These are phyloP conservation scores for Fusarium scirpi DNA, from an alignment of 2,329 filamentous ascomycete species.

Conservation along the genomic window DNA sequence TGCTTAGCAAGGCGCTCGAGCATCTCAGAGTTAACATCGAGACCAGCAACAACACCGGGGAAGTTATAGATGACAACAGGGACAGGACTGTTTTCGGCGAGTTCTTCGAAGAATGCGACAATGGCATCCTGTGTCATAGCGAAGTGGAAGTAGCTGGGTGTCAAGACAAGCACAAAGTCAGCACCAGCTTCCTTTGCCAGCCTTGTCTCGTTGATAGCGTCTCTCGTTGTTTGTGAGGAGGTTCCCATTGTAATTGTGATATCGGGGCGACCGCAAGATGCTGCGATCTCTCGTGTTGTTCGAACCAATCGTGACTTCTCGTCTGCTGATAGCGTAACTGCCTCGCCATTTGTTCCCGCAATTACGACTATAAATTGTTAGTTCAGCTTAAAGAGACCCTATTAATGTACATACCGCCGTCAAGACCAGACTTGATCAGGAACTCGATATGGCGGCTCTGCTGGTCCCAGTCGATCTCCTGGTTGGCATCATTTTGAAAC, in stretches of 20 bases:
- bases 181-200: slow-evolving; percentile 73
- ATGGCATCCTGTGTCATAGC: slow-evolving; percentile 71
- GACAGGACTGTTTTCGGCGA: slow-evolving; percentile 68
- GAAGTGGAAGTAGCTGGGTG: slow-evolving; percentile 78
- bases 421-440: slow-evolving; percentile 64
- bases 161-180: slow-evolving; percentile 75
- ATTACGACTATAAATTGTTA: slow-evolving; percentile 64
- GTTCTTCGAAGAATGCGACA: slow-evolving; percentile 71
- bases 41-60: slow-evolving; percentile 73
- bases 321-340: slow-evolving; percentile 73
- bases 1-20: slow-evolving; percentile 69
- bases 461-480: slow-evolving; percentile 67
- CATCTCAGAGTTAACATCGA: slow-evolving; percentile 76
- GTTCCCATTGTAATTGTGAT: slow-evolving; percentile 76
- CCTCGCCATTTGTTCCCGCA: slow-evolving; percentile 80
- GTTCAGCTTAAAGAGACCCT: neutral
- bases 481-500: slow-evolving; percentile 60
- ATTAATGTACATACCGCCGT: slow-evolving; percentile 55
- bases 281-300: slow-evolving; percentile 70
- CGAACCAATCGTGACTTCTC: slow-evolving; percentile 73
- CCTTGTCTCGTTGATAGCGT: slow-evolving; percentile 72
- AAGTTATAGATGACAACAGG: slow-evolving; percentile 81
- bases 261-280: slow-evolving; percentile 65
- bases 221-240: slow-evolving; percentile 73
- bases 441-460: slow-evolving; percentile 67